These are phyloP conservation scores for Pythium grandisporangium DNA, from an alignment of 352 stramenopile genomes.

Conservation along the genomic window DNA sequence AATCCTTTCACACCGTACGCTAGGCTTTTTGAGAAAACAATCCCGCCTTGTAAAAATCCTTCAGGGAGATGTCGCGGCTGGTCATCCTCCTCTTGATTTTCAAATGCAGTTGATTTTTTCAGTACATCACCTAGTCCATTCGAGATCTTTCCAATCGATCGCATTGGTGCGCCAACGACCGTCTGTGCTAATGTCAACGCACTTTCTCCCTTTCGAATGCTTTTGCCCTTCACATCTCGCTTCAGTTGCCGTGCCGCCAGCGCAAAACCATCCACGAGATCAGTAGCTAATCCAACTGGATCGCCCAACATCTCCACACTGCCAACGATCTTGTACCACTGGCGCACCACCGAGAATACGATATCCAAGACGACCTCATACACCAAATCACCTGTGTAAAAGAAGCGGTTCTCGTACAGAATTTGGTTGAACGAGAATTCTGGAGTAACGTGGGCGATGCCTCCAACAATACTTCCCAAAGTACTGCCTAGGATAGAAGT, in stretches of 20 bases:
- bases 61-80: constrained; percentile 71
- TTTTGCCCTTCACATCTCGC: constrained; percentile 71
- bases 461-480: constrained; percentile 79
- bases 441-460: constrained; percentile 78
- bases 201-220: constrained; percentile 71
- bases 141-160: constrained; percentile 73
- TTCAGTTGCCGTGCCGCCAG: constrained; percentile 71
- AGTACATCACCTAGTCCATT: constrained; percentile 80
- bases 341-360: constrained; percentile 59
- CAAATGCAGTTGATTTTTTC: constrained; percentile 76
- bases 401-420: constrained; percentile 68
- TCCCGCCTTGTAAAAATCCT: constrained; percentile 60
- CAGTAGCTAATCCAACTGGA: constrained; percentile 69
- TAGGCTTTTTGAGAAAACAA: constrained; percentile 73
- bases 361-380: constrained; percentile 67
- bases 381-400: constrained; percentile 80
- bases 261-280: constrained; percentile 83
- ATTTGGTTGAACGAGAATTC: constrained; percentile 75
- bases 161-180: constrained; percentile 62
- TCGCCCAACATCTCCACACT: constrained; percentile 81
- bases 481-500: constrained; percentile 72
- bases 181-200: constrained; percentile 75
- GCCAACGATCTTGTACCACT: constrained; percentile 88
- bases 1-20: constrained; percentile 68
- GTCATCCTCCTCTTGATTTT: constrained; percentile 64